Evolutionary conservation across 2,329 filamentous ascomycete species (phyloP).

Genomic region (Exophiala sp.): DNA sequence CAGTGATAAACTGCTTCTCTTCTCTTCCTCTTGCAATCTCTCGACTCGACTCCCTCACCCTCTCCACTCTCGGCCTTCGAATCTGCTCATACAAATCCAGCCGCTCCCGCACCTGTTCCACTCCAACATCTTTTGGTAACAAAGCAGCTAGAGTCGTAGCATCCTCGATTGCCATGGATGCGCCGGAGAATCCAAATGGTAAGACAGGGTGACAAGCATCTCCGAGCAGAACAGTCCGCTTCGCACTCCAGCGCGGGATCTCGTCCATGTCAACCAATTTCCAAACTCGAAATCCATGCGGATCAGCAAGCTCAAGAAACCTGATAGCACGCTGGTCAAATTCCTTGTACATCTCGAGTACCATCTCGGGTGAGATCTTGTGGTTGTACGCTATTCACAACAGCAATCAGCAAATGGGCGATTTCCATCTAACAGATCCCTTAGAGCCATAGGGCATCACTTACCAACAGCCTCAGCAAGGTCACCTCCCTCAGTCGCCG

Average conservation of each 20-base stretch:
- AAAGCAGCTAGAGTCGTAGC: constrained; percentile 9
- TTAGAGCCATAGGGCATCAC: neutral
- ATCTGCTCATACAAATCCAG: neutral
- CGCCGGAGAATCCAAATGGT: constrained; percentile 35
- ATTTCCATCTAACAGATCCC: no score
- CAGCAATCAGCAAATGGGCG: no score
- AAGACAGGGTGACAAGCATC: constrained; percentile 36
- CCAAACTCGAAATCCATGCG: neutral
- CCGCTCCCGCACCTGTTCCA: neutral
- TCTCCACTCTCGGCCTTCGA: neutral
- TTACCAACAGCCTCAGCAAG: neutral
- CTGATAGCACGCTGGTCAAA: neutral
- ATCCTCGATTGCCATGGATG: constrained; percentile 38
- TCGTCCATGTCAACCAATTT: neutral
- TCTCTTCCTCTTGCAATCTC: no score
- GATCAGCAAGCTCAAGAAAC: neutral
- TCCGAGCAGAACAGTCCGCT: constrained; percentile 32
- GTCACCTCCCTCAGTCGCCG: neutral
- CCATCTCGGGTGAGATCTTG: neutral
- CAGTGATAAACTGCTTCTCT: no score
- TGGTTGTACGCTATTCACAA: neutral
- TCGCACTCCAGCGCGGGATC: neutral
- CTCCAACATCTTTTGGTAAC: neutral
- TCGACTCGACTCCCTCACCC: neutral
- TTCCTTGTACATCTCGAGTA: neutral